Evolutionary conservation across 2,329 filamentous ascomycete species (phyloP).

Genomic region (Zasmidium cellare): DNA sequence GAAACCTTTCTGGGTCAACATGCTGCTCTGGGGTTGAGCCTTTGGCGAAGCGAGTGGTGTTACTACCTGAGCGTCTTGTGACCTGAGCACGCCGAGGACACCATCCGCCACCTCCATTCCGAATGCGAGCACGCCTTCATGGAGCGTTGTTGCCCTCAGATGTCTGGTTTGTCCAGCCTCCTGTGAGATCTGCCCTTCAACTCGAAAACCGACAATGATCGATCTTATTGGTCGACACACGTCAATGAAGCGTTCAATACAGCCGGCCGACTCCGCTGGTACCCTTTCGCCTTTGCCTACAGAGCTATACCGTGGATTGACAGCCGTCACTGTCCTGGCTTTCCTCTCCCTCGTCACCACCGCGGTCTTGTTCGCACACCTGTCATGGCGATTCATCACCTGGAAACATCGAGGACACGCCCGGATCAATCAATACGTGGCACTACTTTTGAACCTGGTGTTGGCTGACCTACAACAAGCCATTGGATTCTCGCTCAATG

Average conservation of each 20-base stretch:
- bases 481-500: conserved; percentile 62
- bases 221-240: too few species aligned
- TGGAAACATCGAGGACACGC: conserved; percentile 21
- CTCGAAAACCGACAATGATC: too few species aligned
- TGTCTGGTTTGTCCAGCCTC: background rate
- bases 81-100: background rate
- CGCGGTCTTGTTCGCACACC: conserved; percentile 24
- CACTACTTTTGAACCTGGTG: conserved; percentile 68
- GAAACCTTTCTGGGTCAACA: background rate
- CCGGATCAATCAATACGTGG: conserved; percentile 61
- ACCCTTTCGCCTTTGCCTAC: conserved; percentile 20
- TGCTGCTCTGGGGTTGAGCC: background rate
- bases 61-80: background rate
- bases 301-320: conserved; percentile 22
- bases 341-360: conserved; percentile 26
- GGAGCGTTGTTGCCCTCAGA: background rate
- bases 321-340: conserved; percentile 23
- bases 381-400: conserved; percentile 28
- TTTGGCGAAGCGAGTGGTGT: too few species aligned
- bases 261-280: background rate
- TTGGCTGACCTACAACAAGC: conserved; percentile 67
- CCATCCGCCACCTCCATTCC: background rate
- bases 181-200: too few species aligned
- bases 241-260: background rate
- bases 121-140: background rate